Evolutionary conservation across 2,329 filamentous ascomycete genomes (phyloP).

Genomic region (Alternaria angustiovoidea): DNA sequence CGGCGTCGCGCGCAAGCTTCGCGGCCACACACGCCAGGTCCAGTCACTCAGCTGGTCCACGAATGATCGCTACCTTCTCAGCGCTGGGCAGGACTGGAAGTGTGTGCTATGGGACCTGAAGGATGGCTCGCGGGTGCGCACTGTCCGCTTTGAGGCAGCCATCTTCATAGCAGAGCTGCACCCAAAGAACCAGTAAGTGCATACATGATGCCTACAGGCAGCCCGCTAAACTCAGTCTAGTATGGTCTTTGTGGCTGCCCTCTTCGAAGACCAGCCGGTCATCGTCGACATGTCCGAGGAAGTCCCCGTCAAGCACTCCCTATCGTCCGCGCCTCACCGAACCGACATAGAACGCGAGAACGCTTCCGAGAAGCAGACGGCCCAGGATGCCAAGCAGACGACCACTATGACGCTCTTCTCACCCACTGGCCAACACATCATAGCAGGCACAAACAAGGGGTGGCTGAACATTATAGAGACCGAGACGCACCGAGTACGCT

Average conservation of each 20-base stretch:
- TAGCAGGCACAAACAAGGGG: slow-evolving; percentile 93
- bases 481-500: slow-evolving; percentile 80
- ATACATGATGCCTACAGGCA: background rate
- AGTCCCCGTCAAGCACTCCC: slow-evolving; percentile 75
- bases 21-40: slow-evolving; percentile 91
- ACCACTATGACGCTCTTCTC: slow-evolving; percentile 94
- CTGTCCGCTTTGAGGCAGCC: slow-evolving; percentile 88
- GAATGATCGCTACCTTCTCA: slow-evolving; percentile 89
- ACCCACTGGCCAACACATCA: slow-evolving; percentile 82
- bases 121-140: slow-evolving; percentile 75
- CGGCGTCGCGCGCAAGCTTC: slow-evolving; percentile 91
- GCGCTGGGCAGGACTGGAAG: slow-evolving; percentile 95
- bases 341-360: slow-evolving; percentile 74
- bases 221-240: slow-evolving; percentile 54
- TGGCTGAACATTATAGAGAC: slow-evolving; percentile 95
- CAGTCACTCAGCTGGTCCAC: slow-evolving; percentile 95
- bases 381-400: slow-evolving; percentile 92
- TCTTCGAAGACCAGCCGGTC: slow-evolving; percentile 92
- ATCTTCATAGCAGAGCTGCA: slow-evolving; percentile 97
- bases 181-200: slow-evolving; percentile 80
- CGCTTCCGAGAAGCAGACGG: slow-evolving; percentile 82
- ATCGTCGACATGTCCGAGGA: slow-evolving; percentile 80
- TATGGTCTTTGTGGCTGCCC: slow-evolving; percentile 84
- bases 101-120: slow-evolving; percentile 94
- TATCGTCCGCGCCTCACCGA: slow-evolving; percentile 84